Evolutionary conservation across 768 basidiomycete genomes (phyloP).

Genomic region (Amanita fuliginea): DNA sequence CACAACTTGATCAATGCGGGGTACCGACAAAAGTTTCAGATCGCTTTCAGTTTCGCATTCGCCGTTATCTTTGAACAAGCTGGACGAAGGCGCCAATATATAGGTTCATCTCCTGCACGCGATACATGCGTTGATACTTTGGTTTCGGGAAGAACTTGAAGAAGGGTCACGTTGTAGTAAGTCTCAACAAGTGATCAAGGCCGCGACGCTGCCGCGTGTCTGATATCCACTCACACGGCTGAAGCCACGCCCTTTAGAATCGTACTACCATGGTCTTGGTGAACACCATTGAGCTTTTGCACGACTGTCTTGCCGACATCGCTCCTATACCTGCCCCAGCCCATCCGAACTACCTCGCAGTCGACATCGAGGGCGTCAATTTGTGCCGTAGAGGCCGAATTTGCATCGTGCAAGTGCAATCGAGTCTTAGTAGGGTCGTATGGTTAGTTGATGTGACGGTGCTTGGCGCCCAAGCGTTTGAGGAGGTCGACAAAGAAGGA

Average conservation of each 20-base stretch:
- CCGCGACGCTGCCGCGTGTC: conserved; percentile 1
- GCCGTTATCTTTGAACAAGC: no score
- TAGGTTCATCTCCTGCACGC: no score
- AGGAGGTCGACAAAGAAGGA: conserved; percentile 14
- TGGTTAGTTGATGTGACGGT: conserved; percentile 25
- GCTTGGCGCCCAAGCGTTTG: conserved; percentile 18
- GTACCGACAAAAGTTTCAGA: no score
- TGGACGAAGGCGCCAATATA: no score
- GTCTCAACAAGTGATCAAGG: not conserved
- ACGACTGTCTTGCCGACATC: conserved; percentile 5
- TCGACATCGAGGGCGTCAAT: conserved; percentile 25
- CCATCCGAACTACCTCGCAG: conserved; percentile 12
- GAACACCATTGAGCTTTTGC: conserved; percentile 7
- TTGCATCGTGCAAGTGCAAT: conserved; percentile 20
- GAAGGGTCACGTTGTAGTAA: no score
- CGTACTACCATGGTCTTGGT: conserved; percentile 7
- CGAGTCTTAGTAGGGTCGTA: conserved; percentile 14
- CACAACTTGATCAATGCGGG: no score
- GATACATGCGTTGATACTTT: no score
- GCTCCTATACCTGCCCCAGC: conserved; percentile 3
- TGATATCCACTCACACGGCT: not conserved
- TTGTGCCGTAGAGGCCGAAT: conserved; percentile 20
- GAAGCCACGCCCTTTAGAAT: conserved; percentile 1
- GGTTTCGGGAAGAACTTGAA: no score
- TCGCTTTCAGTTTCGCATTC: no score